These are phyloP conservation scores for Penicillium capsulatum DNA, from an alignment of 2,329 filamentous ascomycete genomes.

Conservation along the genomic window DNA sequence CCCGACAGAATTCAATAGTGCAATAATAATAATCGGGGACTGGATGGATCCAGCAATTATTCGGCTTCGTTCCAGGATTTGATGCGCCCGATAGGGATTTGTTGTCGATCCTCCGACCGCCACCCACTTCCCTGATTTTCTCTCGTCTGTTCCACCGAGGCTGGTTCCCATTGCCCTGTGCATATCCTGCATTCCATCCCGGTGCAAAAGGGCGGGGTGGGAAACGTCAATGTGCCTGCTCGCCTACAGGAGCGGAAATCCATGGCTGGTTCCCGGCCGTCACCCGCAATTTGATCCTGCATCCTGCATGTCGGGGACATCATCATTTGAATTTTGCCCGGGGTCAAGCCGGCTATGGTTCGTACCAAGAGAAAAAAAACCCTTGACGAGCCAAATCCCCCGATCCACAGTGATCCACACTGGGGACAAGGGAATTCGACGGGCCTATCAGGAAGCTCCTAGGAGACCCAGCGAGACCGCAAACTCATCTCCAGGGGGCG, in stretches of 20 bases:
- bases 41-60: neutral
- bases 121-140: neutral
- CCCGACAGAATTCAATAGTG: neutral
- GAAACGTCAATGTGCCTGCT: too few species aligned
- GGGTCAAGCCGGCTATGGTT: too few species aligned
- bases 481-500: conserved; percentile 9
- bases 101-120: conserved; percentile 2
- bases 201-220: too few species aligned
- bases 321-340: too few species aligned
- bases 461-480: conserved; percentile 3
- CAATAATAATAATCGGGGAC: conserved; percentile 1
- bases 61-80: neutral
- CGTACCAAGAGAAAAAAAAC: too few species aligned
- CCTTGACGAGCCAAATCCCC: neutral
- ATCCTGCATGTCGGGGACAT: neutral
- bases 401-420: conserved; percentile 2
- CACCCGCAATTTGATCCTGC: neutral
- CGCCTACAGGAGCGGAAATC: too few species aligned
- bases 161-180: too few species aligned
- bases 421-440: conserved; percentile 8
- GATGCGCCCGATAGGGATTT: neutral
- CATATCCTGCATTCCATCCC: too few species aligned
- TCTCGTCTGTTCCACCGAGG: neutral
- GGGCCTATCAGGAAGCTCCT: conserved; percentile 14
- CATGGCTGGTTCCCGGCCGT: too few species aligned